Conservation (phyloP, 1,284 basidiomycete species). For the Anthracocystis panici-leucophaei region DNA sequence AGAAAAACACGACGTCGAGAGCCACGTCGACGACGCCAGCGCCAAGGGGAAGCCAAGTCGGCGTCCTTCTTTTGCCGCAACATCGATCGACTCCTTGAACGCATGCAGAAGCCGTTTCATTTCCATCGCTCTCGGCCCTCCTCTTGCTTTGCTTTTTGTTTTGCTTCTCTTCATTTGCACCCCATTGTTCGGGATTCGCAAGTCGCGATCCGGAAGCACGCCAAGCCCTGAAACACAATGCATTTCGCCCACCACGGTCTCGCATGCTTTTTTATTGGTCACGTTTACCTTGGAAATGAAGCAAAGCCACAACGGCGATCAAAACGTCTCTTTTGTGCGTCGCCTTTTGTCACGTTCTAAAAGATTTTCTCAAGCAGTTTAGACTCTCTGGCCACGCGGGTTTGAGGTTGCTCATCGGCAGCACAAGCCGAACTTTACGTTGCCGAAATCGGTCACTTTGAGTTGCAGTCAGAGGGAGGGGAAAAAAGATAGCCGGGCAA, state of each 20-base stretch:
- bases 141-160: background rate
- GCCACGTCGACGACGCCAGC: background rate
- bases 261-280: too few relatives aligned
- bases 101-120: conserved; percentile 1
- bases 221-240: background rate
- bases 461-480: too few relatives aligned
- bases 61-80: background rate
- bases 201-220: background rate
- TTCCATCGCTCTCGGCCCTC: background rate
- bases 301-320: background rate
- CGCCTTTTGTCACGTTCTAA: background rate
- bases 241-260: background rate
- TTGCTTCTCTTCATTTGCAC: background rate
- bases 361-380: too few relatives aligned
- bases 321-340: background rate
- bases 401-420: background rate
- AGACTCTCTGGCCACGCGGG: background rate
- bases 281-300: background rate
- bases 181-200: conserved; percentile 1
- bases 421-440: background rate
- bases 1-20: background rate
- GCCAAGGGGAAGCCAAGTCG: background rate
- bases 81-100: background rate
- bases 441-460: too few relatives aligned
- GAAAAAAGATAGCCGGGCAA: too few relatives aligned